Percentiles rank a stretch among this genome's conserved stretches.
These are phyloP conservation scores for Podospora conica DNA, from an alignment of 495 filamentous ascomycete genomes.

Conservation along the genomic window DNA sequence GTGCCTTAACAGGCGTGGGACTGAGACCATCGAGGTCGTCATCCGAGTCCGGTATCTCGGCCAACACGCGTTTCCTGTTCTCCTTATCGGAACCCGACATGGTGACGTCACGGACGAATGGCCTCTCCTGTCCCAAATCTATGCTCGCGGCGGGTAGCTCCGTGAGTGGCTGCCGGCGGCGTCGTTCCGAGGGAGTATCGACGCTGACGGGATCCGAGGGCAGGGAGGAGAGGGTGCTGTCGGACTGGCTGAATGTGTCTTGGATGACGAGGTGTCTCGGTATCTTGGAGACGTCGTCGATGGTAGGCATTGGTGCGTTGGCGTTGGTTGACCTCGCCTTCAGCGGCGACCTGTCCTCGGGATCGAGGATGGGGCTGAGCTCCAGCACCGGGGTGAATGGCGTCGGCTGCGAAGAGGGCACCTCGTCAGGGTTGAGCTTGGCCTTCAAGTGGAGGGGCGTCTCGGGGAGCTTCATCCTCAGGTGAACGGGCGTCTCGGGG, in stretches of 20 bases:
- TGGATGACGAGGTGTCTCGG: conserved; percentile 32
- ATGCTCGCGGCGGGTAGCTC: conserved; percentile 20
- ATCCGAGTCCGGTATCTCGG: conserved; percentile 39
- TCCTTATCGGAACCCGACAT: conserved; percentile 5
- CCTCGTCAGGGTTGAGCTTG: conserved; percentile 29
- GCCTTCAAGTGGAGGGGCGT: conserved; percentile 32
- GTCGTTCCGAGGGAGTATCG: conserved; percentile 9
- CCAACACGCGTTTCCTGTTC: conserved; percentile 10
- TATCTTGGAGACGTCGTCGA: conserved; percentile 22
- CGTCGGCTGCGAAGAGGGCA: conserved; percentile 37
- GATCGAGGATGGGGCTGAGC: conserved; percentile 19
- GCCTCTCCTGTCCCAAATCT: conserved; percentile 7
- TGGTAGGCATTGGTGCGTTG: conserved; percentile 20
- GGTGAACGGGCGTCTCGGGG: conserved; percentile 31
- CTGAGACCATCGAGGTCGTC: conserved; percentile 29
- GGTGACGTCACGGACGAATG: conserved; percentile 4
- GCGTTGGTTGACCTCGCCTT: conserved; percentile 34
- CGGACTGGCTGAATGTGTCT: conserved; percentile 34
- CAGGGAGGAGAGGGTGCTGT: conserved; percentile 20
- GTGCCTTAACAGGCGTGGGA: conserved; percentile 19
- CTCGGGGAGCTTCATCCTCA: conserved; percentile 27
- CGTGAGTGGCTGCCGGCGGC: conserved; percentile 19
- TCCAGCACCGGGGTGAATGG: conserved; percentile 31
- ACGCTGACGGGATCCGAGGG: conserved; percentile 4
- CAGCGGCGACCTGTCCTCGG: conserved; percentile 28